Evolutionary conservation across 1,139 yeast genomes (phyloP).

Genomic region (Geotrichum aggregatum): DNA sequence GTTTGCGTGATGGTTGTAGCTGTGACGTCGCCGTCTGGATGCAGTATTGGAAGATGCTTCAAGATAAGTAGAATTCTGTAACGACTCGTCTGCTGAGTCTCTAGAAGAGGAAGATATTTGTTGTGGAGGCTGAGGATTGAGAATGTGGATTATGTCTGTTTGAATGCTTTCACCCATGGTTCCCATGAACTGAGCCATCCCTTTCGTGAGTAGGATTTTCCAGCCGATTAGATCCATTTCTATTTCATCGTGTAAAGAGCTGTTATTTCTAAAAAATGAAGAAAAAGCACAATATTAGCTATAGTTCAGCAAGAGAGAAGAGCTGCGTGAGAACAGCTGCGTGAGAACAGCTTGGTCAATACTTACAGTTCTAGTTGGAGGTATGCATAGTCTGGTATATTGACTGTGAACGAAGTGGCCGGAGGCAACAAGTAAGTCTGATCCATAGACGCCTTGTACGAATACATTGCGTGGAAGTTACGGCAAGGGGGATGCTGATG

Average conservation of each 20-base stretch:
- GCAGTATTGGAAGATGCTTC: background rate
- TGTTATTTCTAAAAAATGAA: constrained; percentile 4
- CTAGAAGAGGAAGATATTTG: background rate
- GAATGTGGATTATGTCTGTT: constrained; percentile 41
- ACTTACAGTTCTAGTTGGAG: constrained; percentile 39
- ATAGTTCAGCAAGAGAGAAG: background rate
- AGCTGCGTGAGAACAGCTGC: background rate
- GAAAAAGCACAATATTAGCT: background rate
- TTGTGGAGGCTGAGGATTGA: constrained; percentile 12
- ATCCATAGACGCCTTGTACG: constrained; percentile 11
- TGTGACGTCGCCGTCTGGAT: constrained; percentile 10
- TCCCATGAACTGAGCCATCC: constrained; percentile 42
- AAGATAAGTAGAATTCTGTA: no score
- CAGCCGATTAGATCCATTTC: constrained; percentile 44
- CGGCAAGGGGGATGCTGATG: constrained; percentile 10
- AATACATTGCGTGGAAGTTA: constrained; percentile 15
- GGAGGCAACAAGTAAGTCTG: background rate
- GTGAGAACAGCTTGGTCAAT: background rate
- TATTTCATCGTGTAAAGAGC: constrained; percentile 9
- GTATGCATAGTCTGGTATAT: constrained; percentile 41
- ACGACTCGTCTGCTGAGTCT: no score
- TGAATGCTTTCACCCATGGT: constrained; percentile 44
- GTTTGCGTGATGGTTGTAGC: constrained; percentile 1
- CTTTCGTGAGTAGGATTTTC: constrained; percentile 40
- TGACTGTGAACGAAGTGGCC: background rate